phyloP scores from a whole-genome alignment of 306 rosid genomes.

The Prunus armeniaca region DNA sequence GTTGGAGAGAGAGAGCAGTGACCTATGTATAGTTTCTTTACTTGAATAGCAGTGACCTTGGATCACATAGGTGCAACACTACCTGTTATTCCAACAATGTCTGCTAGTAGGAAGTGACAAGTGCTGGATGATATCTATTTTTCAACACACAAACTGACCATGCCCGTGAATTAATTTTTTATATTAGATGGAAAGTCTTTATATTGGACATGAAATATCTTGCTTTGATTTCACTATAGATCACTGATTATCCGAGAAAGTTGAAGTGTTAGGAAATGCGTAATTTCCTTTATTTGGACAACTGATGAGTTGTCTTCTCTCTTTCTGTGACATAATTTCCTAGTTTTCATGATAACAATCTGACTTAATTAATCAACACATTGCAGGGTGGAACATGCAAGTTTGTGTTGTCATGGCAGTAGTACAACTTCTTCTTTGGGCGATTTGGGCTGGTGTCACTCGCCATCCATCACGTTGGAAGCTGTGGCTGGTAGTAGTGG shows the following conservation, averaged over 20 bases:
- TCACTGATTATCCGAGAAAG: background rate
- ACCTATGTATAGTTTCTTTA: background rate
- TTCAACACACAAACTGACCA: background rate
- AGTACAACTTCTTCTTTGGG: slow-evolving; percentile 66
- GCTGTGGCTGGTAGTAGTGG: slow-evolving; percentile 52
- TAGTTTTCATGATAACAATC: background rate
- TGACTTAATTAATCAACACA: background rate
- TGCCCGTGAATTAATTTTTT: background rate
- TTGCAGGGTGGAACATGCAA: slow-evolving; percentile 75
- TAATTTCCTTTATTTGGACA: background rate
- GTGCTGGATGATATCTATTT: background rate
- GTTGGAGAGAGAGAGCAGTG: too few species aligned
- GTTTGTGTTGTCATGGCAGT: slow-evolving; percentile 67
- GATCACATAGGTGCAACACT: background rate
- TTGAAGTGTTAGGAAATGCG: background rate
- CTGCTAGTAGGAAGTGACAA: background rate
- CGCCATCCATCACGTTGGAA: slow-evolving; percentile 70
- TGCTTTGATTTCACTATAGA: background rate
- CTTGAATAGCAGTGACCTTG: background rate
- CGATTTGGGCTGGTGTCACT: slow-evolving; percentile 48
- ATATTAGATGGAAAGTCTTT: background rate
- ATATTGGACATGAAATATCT: background rate
- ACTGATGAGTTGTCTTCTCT: background rate
- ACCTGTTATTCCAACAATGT: background rate
- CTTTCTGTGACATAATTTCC: background rate